Conservation (phyloP, 2,329 filamentous ascomycete species). For the Neurospora sp. region DNA sequence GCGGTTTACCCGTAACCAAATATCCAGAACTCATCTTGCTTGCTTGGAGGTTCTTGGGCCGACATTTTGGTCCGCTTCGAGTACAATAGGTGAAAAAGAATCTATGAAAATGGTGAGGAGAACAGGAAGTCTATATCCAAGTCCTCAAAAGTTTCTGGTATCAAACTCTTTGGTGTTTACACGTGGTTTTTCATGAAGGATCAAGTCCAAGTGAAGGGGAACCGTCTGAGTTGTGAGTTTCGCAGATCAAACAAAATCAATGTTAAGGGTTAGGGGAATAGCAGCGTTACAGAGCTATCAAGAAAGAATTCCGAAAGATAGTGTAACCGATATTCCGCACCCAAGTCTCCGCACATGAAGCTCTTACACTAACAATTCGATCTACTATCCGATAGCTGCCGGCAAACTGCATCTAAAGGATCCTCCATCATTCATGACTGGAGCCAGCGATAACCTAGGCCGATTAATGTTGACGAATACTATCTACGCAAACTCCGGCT, state of each 20-base stretch:
- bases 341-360: neutral
- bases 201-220: neutral
- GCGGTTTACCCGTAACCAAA: slow-evolving; percentile 78
- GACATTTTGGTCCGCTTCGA: slow-evolving; percentile 26
- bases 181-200: neutral
- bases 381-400: neutral
- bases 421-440: neutral
- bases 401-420: neutral
- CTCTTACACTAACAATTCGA: neutral
- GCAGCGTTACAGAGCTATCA: neutral
- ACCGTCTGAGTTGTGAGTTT: neutral
- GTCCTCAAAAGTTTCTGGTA: neutral
- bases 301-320: neutral
- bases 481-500: neutral
- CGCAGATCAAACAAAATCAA: neutral
- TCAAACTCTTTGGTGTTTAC: neutral
- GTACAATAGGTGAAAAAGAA: no score
- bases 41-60: slow-evolving; percentile 20
- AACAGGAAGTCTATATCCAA: neutral
- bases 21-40: slow-evolving; percentile 71
- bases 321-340: neutral
- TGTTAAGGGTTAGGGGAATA: neutral
- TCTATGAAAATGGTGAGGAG: no score
- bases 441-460: neutral
- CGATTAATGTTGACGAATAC: neutral